Percentiles rank a stretch among this genome's conserved stretches.
Evolutionary conservation across 768 basidiomycete genomes (phyloP).

Genomic region (Tulasnella calospora): DNA sequence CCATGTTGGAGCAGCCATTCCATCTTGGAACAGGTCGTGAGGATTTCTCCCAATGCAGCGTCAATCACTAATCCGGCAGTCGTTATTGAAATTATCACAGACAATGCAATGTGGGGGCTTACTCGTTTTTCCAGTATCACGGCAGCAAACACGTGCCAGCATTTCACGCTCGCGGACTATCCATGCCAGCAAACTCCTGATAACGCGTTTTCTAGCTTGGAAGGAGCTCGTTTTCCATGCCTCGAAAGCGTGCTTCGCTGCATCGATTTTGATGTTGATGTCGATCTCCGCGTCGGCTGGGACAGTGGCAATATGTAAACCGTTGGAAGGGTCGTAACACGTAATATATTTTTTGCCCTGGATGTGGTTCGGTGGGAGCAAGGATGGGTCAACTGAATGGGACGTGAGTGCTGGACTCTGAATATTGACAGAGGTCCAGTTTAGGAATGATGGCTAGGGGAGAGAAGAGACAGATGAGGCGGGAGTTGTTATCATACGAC

Average conservation of each 20-base stretch:
- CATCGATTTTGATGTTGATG: slow-evolving; percentile 65
- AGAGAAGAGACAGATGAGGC: slow-evolving; percentile 31
- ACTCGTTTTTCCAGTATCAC: slow-evolving; percentile 96
- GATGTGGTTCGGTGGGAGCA: slow-evolving; percentile 48
- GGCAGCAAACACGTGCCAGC: slow-evolving; percentile 80
- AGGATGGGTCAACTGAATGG: slow-evolving; percentile 52
- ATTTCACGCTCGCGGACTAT: slow-evolving; percentile 82
- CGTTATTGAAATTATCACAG: slow-evolving; percentile 21
- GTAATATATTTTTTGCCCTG: slow-evolving; percentile 69
- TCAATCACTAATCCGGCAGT: slow-evolving; percentile 63
- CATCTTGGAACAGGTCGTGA: slow-evolving; percentile 92
- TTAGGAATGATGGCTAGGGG: slow-evolving; percentile 53
- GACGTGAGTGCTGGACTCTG: slow-evolving; percentile 57
- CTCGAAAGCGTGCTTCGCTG: slow-evolving; percentile 61
- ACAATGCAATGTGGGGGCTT: slow-evolving; percentile 35
- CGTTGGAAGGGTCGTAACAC: slow-evolving; percentile 86
- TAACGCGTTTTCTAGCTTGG: slow-evolving; percentile 69
- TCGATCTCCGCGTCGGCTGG: slow-evolving; percentile 68
- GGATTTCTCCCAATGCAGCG: slow-evolving; percentile 87
- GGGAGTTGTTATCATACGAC: slow-evolving; percentile 12
- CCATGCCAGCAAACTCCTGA: slow-evolving; percentile 88
- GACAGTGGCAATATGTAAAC: slow-evolving; percentile 70
- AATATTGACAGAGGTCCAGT: slow-evolving; percentile 54
- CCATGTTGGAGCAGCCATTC: slow-evolving; percentile 88
- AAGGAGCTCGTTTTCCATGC: slow-evolving; percentile 74